phyloP scores from a whole-genome alignment of 805 yeast genomes.

The Yamadazyma paraphyllophila region DNA sequence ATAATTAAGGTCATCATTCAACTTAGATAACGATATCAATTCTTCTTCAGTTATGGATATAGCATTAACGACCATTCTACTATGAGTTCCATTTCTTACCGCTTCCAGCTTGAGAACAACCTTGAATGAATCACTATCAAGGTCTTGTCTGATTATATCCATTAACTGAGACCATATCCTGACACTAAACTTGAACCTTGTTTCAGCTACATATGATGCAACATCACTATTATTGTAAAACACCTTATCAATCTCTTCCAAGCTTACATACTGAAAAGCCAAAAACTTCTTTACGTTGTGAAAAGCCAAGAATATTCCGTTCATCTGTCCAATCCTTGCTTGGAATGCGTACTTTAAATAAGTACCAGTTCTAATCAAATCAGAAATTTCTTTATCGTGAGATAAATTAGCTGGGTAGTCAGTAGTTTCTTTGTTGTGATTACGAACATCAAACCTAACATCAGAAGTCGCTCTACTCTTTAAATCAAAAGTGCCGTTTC shows the following conservation, averaged over 20 bases:
- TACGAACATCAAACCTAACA: slow-evolving; percentile 71
- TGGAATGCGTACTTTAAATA: slow-evolving; percentile 84
- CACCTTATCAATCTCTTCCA: slow-evolving; percentile 61
- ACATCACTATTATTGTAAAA: slow-evolving; percentile 24
- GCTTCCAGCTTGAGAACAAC: slow-evolving; percentile 11
- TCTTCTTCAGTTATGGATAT: slow-evolving; percentile 25
- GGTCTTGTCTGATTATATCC: slow-evolving; percentile 26
- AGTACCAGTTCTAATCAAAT: slow-evolving; percentile 67
- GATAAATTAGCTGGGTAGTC: slow-evolving; percentile 4
- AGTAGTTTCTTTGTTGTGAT: slow-evolving; percentile 47
- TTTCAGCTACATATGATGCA: slow-evolving; percentile 56
- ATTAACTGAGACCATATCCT: slow-evolving; percentile 43
- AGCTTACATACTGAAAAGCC: slow-evolving; percentile 87
- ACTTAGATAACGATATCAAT: slow-evolving; percentile 22
- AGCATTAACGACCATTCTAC: slow-evolving; percentile 25
- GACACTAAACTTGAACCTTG: slow-evolving; percentile 64
- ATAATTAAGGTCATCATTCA: slow-evolving; percentile 15
- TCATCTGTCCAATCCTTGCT: slow-evolving; percentile 95
- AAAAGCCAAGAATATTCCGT: slow-evolving; percentile 89
- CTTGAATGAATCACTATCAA: slow-evolving; percentile 15
- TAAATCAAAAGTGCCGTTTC: slow-evolving; percentile 87
- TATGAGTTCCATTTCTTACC: slow-evolving; percentile 2
- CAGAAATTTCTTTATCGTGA: slow-evolving; percentile 53
- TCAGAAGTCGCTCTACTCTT: slow-evolving; percentile 91
- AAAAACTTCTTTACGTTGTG: slow-evolving; percentile 79